A percentile compares a stretch with the other conserved stretches of the same genome.
Conservation (phyloP, 1,284 basidiomycete species). For the Cryptococcus floricola region DNA sequence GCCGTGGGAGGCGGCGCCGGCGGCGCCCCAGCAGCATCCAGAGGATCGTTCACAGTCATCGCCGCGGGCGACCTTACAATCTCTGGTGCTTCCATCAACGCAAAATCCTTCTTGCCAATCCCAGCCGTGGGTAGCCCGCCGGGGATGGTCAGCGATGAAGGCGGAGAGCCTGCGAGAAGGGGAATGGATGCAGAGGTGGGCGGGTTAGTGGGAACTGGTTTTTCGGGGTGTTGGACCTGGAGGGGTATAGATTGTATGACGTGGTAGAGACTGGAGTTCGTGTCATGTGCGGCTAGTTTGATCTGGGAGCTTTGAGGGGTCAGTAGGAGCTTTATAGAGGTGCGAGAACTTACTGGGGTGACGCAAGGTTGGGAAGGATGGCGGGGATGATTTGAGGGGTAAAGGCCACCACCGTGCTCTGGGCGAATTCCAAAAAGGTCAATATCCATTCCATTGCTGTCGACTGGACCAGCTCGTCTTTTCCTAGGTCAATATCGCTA, state of each 20-base stretch:
- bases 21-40: constrained; percentile 15
- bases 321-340: not conserved
- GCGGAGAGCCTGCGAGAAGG: constrained; percentile 28
- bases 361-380: constrained; percentile 89
- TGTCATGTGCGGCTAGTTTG: constrained; percentile 76
- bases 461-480: constrained; percentile 85
- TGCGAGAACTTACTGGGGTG: constrained; percentile 28
- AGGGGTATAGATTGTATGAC: constrained; percentile 78
- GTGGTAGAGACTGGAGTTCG: constrained; percentile 77
- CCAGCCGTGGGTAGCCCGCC: constrained; percentile 10
- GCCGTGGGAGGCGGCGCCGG: not conserved
- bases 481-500: not conserved
- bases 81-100: constrained; percentile 11
- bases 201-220: constrained; percentile 7
- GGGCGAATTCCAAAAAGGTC: constrained; percentile 81
- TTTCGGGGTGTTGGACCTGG: constrained; percentile 54
- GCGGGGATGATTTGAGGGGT: constrained; percentile 88
- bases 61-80: constrained; percentile 5
- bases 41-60: constrained; percentile 29
- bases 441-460: constrained; percentile 87
- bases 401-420: constrained; percentile 90
- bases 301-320: constrained; percentile 60
- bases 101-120: constrained; percentile 29
- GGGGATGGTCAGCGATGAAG: constrained; percentile 9
- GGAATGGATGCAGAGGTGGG: constrained; percentile 18